Base-by-base conservation (phyloP, 306 rosid species). In the Vicia villosa region DNA sequence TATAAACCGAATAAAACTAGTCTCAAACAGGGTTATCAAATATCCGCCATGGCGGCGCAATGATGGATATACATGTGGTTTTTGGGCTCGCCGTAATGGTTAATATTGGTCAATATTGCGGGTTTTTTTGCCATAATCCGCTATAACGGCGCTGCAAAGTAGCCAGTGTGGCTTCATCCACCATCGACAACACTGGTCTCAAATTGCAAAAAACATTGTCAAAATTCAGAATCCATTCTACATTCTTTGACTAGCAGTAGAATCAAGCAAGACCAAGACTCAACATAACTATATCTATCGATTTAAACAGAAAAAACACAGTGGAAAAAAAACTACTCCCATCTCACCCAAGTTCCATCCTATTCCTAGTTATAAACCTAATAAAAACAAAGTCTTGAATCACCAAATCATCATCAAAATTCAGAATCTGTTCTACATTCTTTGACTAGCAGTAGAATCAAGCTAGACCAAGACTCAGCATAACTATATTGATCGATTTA, bases 201-300 rank as follows among this genome's bases (percentile, higher is more conserved):
- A 47, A 16, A 26, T 37, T 4, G 19, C 8, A 15, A 66, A 16
- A 49, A 49, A 49, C 13, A 58, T 26, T 26, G 30, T 45, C 61
- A 38, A 26, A 70, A 63, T 5, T 49, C 26, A 26, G 37, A 55
- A 55, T 55, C 13, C 5, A 17, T 6, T 17, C 11, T 42, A 42
- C 74, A 63, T 36, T 59, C 36, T 34, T 68, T 43, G 30, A 66
- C 50, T 30, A 60, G 3, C 4, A 50, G 52, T 3, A 42, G 63
- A 76, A 62, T 66, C 67, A 38, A 55, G 50, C 34, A 66, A 68
- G 52, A 54, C 60, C 32, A 63, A 51, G 65, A 52, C 65, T 55
- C 8, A 5, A 10, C 50, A 59, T 6, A 19, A n/a, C 8, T 24
- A 66, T 19, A 46, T 51, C 3, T 16, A 72, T 60, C 46, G 46